A percentile compares a stretch with the other conserved stretches of the same genome.
These are phyloP conservation scores for Glycyrrhiza uralensis DNA, from an alignment of 306 rosid genomes.

Conservation along the genomic window DNA sequence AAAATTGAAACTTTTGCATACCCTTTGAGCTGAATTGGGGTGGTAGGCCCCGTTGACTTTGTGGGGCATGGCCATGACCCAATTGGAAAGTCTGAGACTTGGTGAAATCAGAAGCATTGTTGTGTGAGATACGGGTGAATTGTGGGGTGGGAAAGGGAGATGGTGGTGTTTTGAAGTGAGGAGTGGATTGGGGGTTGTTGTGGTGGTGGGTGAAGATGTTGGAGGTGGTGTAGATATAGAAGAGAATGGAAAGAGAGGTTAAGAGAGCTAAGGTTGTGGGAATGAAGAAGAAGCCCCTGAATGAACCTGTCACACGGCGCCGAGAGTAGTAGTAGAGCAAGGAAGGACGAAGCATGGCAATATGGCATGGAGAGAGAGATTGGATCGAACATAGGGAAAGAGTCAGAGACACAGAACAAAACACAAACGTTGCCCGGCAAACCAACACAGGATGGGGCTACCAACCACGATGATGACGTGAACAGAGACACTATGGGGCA, in stretches of 20 bases:
- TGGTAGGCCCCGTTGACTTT: conserved; percentile 34
- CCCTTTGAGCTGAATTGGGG: conserved; percentile 33
- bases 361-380: neutral
- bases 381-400: neutral
- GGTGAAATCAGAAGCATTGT: conserved; percentile 13
- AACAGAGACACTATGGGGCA: too few species aligned
- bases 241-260: conserved; percentile 43
- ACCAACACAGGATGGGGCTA: too few species aligned
- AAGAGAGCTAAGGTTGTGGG: conserved; percentile 55
- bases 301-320: conserved; percentile 26
- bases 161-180: conserved; percentile 13
- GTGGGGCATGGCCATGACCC: neutral
- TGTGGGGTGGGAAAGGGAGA: neutral
- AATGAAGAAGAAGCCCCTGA: conserved; percentile 39
- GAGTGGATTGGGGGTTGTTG: neutral
- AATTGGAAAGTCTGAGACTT: conserved; percentile 5
- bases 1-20: conserved; percentile 23
- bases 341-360: conserved; percentile 43
- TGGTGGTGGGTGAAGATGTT: conserved; percentile 34
- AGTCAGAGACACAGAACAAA: neutral
- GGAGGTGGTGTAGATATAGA: conserved; percentile 52
- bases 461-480: too few species aligned
- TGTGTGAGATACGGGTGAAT: neutral
- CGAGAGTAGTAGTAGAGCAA: conserved; percentile 22
- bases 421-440: neutral